Conservation (phyloP, 1,284 basidiomycete genomes). For the Mycena sp. region DNA sequence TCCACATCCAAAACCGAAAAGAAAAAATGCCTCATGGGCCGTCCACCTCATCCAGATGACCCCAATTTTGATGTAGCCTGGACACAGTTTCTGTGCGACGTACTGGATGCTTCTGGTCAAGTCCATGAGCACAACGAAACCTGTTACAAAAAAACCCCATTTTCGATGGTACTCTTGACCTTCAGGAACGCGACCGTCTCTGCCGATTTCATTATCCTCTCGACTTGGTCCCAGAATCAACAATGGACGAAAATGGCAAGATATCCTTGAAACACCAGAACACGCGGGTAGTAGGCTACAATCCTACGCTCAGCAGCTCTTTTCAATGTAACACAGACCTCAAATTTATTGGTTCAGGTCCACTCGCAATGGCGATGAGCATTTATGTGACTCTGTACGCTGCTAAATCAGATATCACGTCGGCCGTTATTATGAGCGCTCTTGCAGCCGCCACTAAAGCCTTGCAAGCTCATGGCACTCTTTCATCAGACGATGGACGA, state of each 20-base stretch:
- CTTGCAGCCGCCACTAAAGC: conserved; percentile 18
- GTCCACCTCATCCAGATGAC: background rate
- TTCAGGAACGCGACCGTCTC: conserved; percentile 11
- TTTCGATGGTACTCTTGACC: background rate
- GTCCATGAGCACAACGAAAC: conserved; percentile 24
- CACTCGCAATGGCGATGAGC: conserved; percentile 13
- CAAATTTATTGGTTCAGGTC: conserved; percentile 23
- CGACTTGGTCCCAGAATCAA: background rate
- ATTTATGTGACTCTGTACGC: conserved; percentile 20
- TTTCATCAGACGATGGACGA: conserved; percentile 1
- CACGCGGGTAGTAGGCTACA: background rate
- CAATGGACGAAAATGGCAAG: conserved; percentile 3
- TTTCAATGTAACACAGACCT: conserved; percentile 18
- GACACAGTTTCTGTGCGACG: conserved; percentile 17
- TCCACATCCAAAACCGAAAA: background rate
- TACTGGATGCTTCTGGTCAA: conserved; percentile 18
- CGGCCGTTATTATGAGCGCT: conserved; percentile 18
- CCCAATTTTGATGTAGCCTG: background rate
- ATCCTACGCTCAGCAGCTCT: background rate
- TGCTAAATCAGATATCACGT: conserved; percentile 8
- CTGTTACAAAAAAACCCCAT: conserved; percentile 29
- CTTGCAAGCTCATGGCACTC: background rate
- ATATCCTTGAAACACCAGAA: background rate
- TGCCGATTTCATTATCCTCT: background rate
- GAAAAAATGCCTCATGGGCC: conserved; percentile 7